Conservation (phyloP, 768 basidiomycete genomes). For the Amanita exitialis region DNA sequence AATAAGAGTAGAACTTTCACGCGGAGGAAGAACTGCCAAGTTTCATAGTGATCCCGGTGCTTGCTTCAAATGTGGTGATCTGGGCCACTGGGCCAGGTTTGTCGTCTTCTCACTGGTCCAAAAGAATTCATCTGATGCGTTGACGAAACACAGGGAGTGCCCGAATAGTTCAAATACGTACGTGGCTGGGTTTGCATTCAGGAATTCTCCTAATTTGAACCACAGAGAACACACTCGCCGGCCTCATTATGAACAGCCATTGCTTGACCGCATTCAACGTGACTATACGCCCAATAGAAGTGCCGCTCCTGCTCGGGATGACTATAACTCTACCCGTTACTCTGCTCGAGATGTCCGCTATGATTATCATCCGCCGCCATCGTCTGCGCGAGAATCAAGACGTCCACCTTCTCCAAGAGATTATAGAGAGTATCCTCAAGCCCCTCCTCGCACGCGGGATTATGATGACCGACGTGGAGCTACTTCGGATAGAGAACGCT, state of each 20-base stretch:
- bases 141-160: constrained; percentile 47
- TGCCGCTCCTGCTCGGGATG: constrained; percentile 42
- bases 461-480: constrained; percentile 56
- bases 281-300: constrained; percentile 38
- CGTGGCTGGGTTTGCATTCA: constrained; percentile 17
- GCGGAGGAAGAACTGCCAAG: constrained; percentile 72
- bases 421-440: constrained; percentile 52
- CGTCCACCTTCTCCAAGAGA: constrained; percentile 58
- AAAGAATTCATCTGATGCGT: constrained; percentile 1
- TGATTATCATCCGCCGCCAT: constrained; percentile 39
- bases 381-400: constrained; percentile 43
- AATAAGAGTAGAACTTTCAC: constrained; percentile 81
- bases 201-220: neutral
- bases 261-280: constrained; percentile 52
- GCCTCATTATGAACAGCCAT: constrained; percentile 34
- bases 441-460: constrained; percentile 47
- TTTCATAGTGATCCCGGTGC: constrained; percentile 80
- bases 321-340: constrained; percentile 35
- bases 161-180: constrained; percentile 47
- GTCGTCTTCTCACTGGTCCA: constrained; percentile 12
- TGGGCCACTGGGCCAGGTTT: constrained; percentile 86
- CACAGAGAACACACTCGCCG: constrained; percentile 28
- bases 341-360: constrained; percentile 50
- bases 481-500: constrained; percentile 41
- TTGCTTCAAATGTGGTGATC: constrained; percentile 80